A percentile compares a stretch with the other conserved stretches of the same genome.
Evolutionary conservation across 805 yeast genomes (phyloP).

Genomic region (Millerozyma acaciae): DNA sequence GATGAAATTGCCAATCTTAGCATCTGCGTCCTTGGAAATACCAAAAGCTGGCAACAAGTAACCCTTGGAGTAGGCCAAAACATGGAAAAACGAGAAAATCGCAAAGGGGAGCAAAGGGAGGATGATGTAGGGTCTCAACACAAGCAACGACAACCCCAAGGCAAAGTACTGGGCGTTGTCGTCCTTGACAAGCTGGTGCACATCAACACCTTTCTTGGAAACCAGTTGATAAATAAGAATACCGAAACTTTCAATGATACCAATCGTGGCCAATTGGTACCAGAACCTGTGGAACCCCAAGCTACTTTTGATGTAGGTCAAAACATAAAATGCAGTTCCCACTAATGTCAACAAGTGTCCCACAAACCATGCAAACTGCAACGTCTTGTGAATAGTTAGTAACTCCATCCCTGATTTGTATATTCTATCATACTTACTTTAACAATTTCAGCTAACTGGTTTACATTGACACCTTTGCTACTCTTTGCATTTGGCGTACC

Average conservation of each 20-base stretch:
- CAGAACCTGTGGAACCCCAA: slow-evolving; percentile 26
- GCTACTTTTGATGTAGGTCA: slow-evolving; percentile 31
- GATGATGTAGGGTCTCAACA: slow-evolving; percentile 55
- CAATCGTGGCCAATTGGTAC: slow-evolving; percentile 59
- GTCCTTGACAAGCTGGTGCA: slow-evolving; percentile 31
- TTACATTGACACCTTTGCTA: neutral
- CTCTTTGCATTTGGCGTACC: neutral
- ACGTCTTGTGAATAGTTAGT: slow-evolving; percentile 27
- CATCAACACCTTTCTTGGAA: slow-evolving; percentile 25
- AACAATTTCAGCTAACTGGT: slow-evolving; percentile 16
- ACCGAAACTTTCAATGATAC: slow-evolving; percentile 70
- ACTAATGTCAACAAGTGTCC: slow-evolving; percentile 38
- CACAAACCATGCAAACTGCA: slow-evolving; percentile 76
- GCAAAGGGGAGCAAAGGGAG: slow-evolving; percentile 70
- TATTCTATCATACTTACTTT: slow-evolving; percentile 12
- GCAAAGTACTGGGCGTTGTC: slow-evolving; percentile 73
- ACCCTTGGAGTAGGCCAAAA: slow-evolving; percentile 63
- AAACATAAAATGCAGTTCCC: slow-evolving; percentile 25
- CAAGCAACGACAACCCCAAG: slow-evolving; percentile 46
- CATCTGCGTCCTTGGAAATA: slow-evolving; percentile 27
- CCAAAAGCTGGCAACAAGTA: slow-evolving; percentile 61
- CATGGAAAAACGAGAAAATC: slow-evolving; percentile 79
- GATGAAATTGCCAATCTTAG: slow-evolving; percentile 34
- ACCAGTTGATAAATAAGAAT: slow-evolving; percentile 62
- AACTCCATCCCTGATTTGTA: neutral